Percentiles rank a stretch among this genome's conserved stretches.
Evolutionary conservation across 495 filamentous ascomycete genomes (phyloP).

Genomic region (Parathielavia hyrcaniae): DNA sequence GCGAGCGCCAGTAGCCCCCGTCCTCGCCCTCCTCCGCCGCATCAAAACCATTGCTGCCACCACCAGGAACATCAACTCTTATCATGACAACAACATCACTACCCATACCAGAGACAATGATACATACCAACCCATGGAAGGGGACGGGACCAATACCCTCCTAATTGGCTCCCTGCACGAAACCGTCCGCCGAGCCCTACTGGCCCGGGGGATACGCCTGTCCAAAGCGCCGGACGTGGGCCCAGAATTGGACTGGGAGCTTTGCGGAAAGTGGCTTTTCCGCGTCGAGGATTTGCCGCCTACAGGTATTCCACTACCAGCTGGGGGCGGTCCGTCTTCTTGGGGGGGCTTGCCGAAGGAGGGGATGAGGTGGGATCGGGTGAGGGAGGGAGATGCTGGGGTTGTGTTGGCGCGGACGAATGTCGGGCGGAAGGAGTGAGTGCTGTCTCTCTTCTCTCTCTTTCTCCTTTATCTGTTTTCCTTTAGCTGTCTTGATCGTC

Average conservation of each 20-base stretch:
- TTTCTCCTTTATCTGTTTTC: too few species aligned
- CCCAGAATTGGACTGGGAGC: slow-evolving; percentile 22
- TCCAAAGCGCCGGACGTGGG: slow-evolving; percentile 14
- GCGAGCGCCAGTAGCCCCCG: background rate
- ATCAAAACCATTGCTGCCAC: background rate
- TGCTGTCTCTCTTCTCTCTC: slow-evolving; percentile 8
- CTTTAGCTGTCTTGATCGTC: too few species aligned
- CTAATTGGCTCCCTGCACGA: slow-evolving; percentile 37
- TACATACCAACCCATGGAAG: background rate
- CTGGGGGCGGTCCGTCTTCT: background rate
- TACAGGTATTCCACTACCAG: slow-evolving; percentile 9
- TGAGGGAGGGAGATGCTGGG: slow-evolving; percentile 30
- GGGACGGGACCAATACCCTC: slow-evolving; percentile 1
- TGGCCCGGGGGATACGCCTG: slow-evolving; percentile 23
- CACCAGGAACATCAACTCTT: too few species aligned
- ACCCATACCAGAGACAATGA: too few species aligned
- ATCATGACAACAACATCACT: too few species aligned
- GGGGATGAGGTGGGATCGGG: slow-evolving; percentile 32
- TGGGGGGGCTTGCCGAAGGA: slow-evolving; percentile 1
- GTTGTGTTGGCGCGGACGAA: slow-evolving; percentile 32
- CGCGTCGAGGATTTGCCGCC: slow-evolving; percentile 28
- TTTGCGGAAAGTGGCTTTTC: slow-evolving; percentile 44
- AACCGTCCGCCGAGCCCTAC: slow-evolving; percentile 23
- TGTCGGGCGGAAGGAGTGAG: slow-evolving; percentile 36
- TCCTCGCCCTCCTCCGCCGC: background rate